Percentiles rank a stretch among this genome's conserved stretches.
Conservation (phyloP, 129 eudicot genomes). For the Lonicera japonica region DNA sequence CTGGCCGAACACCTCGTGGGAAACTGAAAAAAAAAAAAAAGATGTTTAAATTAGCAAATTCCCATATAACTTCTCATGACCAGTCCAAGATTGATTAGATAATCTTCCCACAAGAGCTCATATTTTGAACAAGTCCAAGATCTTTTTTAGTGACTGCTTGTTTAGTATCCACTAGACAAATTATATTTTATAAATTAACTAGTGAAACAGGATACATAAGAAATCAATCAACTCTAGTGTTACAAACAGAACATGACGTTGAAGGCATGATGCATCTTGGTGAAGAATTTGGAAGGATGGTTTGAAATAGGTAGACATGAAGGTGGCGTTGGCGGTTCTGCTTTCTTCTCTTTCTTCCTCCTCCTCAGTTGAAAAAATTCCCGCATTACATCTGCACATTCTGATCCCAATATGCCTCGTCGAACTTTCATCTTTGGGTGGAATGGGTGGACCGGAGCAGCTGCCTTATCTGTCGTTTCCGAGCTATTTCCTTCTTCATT, state of each 20-base stretch:
- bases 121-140: too few species aligned
- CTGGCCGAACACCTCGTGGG: too few species aligned
- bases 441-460: conserved; percentile 84
- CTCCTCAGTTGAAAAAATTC: conserved; percentile 83
- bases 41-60: too few species aligned
- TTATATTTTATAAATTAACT: not conserved
- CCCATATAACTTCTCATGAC: too few species aligned
- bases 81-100: too few species aligned
- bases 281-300: conserved; percentile 45
- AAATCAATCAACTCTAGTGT: not conserved
- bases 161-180: too few species aligned
- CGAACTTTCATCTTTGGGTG: conserved; percentile 74
- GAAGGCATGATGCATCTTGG: conserved; percentile 63
- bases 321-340: conserved; percentile 32
- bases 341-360: conserved; percentile 42
- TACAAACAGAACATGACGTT: conserved; percentile 66
- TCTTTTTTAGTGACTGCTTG: too few species aligned
- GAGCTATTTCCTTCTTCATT: conserved; percentile 51
- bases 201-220: not conserved
- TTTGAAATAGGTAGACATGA: conserved; percentile 49
- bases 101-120: too few species aligned
- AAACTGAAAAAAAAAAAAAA: too few species aligned
- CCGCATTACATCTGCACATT: conserved; percentile 84
- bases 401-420: conserved; percentile 73
- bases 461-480: conserved; percentile 42